Percentiles rank a stretch among this genome's conserved stretches.
These are phyloP conservation scores for Rhizopogon vinicolor DNA, from an alignment of 768 basidiomycete species.

Conservation along the genomic window DNA sequence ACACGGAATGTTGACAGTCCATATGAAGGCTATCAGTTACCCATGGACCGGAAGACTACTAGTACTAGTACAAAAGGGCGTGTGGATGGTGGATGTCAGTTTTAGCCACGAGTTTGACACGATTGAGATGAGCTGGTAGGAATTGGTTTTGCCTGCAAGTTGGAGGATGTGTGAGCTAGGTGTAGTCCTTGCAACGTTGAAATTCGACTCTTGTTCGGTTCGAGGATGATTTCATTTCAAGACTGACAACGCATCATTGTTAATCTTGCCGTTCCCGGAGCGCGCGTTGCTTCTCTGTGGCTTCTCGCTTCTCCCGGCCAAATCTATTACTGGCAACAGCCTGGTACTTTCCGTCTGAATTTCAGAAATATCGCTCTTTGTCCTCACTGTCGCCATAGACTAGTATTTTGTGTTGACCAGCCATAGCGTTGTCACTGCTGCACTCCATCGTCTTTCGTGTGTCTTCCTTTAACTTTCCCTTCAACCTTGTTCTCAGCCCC, in stretches of 20 bases:
- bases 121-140: neutral
- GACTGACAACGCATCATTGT: neutral
- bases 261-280: slow-evolving; percentile 5
- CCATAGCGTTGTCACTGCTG: too few species aligned
- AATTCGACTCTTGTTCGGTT: neutral
- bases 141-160: too few species aligned
- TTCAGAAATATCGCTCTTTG: slow-evolving; percentile 2
- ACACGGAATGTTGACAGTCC: neutral
- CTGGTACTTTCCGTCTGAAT: slow-evolving; percentile 5
- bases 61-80: neutral
- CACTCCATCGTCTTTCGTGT: too few species aligned
- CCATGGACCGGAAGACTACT: neutral
- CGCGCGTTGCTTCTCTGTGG: slow-evolving; percentile 19
- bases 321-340: slow-evolving; percentile 9
- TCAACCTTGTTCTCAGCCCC: too few species aligned
- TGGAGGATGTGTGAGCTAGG: too few species aligned
- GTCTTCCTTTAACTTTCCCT: too few species aligned
- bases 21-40: neutral
- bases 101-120: neutral
- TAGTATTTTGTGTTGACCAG: neutral
- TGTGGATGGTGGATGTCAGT: neutral
- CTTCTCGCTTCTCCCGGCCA: neutral
- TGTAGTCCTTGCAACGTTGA: neutral
- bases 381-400: neutral
- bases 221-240: neutral